Evolutionary conservation across 192 early-diverging fungal species (phyloP).

Genomic region (Backusella parvicylindrica): DNA sequence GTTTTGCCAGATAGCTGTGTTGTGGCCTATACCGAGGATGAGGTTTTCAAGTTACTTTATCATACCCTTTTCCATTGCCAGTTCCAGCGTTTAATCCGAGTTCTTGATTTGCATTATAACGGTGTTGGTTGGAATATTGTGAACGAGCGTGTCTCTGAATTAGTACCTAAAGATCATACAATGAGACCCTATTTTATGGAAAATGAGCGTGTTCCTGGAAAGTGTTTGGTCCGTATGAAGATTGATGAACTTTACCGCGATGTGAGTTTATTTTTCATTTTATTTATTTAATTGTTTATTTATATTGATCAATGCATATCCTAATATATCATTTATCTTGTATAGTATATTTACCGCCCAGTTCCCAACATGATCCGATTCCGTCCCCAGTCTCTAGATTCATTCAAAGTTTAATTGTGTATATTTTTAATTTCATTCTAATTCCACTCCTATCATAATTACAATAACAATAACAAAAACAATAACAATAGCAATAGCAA

Average conservation of each 20-base stretch:
- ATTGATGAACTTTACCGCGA: conserved; percentile 63
- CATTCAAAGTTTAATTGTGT: neutral
- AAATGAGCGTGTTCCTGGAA: conserved; percentile 39
- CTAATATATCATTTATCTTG: neutral
- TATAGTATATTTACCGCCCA: conserved; percentile 35
- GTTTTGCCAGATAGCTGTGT: conserved; percentile 54
- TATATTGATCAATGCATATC: neutral
- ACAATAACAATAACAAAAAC: neutral
- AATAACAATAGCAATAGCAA: neutral
- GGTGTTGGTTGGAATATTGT: conserved; percentile 59
- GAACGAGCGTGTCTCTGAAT: conserved; percentile 41
- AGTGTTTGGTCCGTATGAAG: conserved; percentile 68
- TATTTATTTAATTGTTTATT: neutral
- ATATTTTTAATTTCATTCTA: neutral
- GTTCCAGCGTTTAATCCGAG: conserved; percentile 57
- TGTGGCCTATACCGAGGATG: conserved; percentile 39
- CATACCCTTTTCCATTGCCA: conserved; percentile 61
- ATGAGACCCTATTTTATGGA: conserved; percentile 48
- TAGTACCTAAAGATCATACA: conserved; percentile 43
- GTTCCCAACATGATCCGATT: conserved; percentile 37
- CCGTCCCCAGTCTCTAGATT: conserved; percentile 6
- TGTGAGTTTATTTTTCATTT: conserved; percentile 33
- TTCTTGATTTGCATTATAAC: conserved; percentile 52
- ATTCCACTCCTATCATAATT: neutral
- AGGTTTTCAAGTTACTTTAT: conserved; percentile 52